Evolutionary conservation across 2,329 filamentous ascomycete species (phyloP).

Genomic region (Penicillium glabrum): DNA sequence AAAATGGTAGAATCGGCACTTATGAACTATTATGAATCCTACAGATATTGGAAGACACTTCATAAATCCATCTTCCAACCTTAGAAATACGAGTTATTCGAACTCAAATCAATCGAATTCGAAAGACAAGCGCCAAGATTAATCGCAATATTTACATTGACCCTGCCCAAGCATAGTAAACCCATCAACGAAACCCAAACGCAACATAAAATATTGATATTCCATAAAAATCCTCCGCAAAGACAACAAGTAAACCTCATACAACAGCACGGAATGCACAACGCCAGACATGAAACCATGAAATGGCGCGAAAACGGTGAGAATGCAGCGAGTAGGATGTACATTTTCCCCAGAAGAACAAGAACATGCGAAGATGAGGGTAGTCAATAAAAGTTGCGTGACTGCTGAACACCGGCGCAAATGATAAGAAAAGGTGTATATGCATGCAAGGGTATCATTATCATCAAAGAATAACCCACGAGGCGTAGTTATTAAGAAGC

Average conservation of each 20-base stretch:
- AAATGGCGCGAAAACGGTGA: background rate
- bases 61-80: too few relatives aligned
- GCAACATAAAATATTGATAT: background rate
- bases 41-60: too few relatives aligned
- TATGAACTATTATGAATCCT: too few relatives aligned
- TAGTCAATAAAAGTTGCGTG: background rate
- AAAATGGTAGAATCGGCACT: background rate
- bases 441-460: constrained; percentile 17
- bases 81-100: background rate
- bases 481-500: constrained; percentile 38
- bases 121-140: background rate
- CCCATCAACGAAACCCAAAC: background rate
- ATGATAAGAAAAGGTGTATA: constrained; percentile 3
- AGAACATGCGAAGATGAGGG: background rate
- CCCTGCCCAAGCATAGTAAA: background rate
- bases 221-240: background rate
- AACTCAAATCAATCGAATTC: background rate
- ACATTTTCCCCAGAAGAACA: background rate
- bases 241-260: background rate
- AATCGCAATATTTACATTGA: constrained; percentile 7
- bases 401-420: constrained; percentile 1
- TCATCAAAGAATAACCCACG: constrained; percentile 13
- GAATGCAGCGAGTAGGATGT: background rate
- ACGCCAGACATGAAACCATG: background rate
- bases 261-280: background rate